Percentiles rank a stretch among this genome's conserved stretches.
Conservation (phyloP, 2,329 filamentous ascomycete species). For the Mycosphaerelloides madeirae region DNA sequence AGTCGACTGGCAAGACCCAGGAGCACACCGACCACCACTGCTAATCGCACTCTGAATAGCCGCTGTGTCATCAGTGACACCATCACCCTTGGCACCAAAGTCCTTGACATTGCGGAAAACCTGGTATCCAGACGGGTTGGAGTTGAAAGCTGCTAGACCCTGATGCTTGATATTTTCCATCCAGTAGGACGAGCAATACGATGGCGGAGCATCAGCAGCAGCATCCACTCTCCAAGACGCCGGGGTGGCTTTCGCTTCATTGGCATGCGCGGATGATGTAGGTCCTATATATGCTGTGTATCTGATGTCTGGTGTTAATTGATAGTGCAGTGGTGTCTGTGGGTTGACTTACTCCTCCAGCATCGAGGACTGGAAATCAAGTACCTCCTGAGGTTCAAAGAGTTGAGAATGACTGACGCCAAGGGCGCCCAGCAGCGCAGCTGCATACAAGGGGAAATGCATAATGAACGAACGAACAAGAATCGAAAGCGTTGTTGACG, state of each 20-base stretch:
- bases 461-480: conserved; percentile 9
- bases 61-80: conserved; percentile 52
- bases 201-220: not conserved
- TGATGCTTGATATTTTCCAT: conserved; percentile 46
- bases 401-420: conserved; percentile 15
- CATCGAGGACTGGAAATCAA: conserved; percentile 4
- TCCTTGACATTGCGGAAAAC: conserved; percentile 49
- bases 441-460: conserved; percentile 11
- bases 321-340: not conserved
- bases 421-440: conserved; percentile 14
- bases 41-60: conserved; percentile 48
- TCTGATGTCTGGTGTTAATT: conserved; percentile 1
- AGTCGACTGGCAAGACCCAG: conserved; percentile 38
- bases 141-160: conserved; percentile 46
- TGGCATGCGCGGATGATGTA: too few species aligned
- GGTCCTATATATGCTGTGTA: conserved; percentile 4
- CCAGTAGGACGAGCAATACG: conserved; percentile 30
- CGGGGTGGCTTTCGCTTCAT: too few species aligned
- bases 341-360: not conserved
- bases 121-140: conserved; percentile 37
- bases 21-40: conserved; percentile 39
- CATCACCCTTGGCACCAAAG: conserved; percentile 44
- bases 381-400: conserved; percentile 4
- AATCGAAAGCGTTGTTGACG: not conserved
- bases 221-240: not conserved